These are phyloP conservation scores for Monosporozyma servazzii DNA, from an alignment of 805 yeast species.

Conservation along the genomic window DNA sequence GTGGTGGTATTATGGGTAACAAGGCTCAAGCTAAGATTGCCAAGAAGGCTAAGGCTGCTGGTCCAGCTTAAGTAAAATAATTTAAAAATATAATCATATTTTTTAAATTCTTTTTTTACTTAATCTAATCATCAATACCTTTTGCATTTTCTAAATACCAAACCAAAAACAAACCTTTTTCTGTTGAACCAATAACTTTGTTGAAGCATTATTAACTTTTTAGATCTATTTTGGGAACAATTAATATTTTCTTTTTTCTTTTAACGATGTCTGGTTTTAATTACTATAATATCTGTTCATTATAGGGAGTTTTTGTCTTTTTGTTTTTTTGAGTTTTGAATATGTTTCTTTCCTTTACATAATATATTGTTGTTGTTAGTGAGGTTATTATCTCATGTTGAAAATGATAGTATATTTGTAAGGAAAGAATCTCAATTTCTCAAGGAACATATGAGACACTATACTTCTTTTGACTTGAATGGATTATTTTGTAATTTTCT, in stretches of 20 bases:
- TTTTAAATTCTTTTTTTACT: background rate
- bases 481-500: background rate
- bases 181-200: conserved; percentile 5
- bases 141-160: background rate
- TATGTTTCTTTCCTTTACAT: background rate
- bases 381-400: background rate
- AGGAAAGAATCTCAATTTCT: background rate
- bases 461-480: conserved; percentile 1
- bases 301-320: conserved; percentile 4
- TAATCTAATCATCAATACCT: background rate
- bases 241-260: background rate
- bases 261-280: background rate
- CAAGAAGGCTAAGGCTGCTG: conserved; percentile 58
- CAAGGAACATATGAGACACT: too few species aligned
- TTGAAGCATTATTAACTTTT: conserved; percentile 6
- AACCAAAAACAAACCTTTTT: background rate
- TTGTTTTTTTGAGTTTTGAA: too few species aligned
- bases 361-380: background rate
- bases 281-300: conserved; percentile 1
- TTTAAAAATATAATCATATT: too few species aligned
- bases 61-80: conserved; percentile 1
- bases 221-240: conserved; percentile 1
- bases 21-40: conserved; percentile 82
- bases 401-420: background rate
- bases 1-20: conserved; percentile 97